A percentile compares a stretch with the other conserved stretches of the same genome.
Evolutionary conservation across 148 eudicot species (phyloP).

Genomic region (Amaranthus hypochondriacus): DNA sequence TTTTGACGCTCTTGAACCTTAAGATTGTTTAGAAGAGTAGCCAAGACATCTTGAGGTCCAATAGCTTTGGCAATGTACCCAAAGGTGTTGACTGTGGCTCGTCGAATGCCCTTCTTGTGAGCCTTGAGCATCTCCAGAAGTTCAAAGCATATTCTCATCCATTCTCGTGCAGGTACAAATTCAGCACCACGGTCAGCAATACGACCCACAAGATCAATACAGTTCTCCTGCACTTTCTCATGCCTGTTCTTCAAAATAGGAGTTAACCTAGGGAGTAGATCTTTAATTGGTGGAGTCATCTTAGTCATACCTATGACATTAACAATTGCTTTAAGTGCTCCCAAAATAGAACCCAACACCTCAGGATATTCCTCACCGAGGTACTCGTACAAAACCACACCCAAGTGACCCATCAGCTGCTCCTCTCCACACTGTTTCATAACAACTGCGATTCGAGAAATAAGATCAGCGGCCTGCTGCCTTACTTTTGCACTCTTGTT

Average conservation of each 20-base stretch:
- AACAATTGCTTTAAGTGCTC: conserved; percentile 90
- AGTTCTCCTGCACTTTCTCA: conserved; percentile 95
- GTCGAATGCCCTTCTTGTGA: conserved; percentile 89
- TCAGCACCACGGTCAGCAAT: conserved; percentile 98
- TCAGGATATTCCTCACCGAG: conserved; percentile 95
- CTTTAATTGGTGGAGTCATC: conserved; percentile 97
- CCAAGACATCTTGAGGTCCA: conserved; percentile 93
- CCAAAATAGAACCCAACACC: conserved; percentile 88
- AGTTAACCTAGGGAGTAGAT: conserved; percentile 80
- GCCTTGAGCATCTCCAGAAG: conserved; percentile 98
- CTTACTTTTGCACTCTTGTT: conserved; percentile 98
- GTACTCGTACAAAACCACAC: conserved; percentile 90
- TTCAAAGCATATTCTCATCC: conserved; percentile 98
- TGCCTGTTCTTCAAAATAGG: conserved; percentile 94
- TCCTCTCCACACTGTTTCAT: conserved; percentile 99
- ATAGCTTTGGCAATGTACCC: conserved; percentile 97
- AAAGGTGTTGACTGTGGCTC: conserved; percentile 93
- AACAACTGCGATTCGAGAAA: conserved; percentile 87
- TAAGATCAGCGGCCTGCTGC: conserved; percentile 95
- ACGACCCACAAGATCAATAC: conserved; percentile 91
- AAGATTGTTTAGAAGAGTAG: conserved; percentile 79
- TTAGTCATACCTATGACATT: conserved; percentile 98
- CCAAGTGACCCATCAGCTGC: conserved; percentile 97
- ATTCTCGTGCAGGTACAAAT: conserved; percentile 92
- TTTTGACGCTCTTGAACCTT: conserved; percentile 96